Base-by-base conservation (phyloP, 1,284 basidiomycete species). In the Ganoderma boninense region DNA sequence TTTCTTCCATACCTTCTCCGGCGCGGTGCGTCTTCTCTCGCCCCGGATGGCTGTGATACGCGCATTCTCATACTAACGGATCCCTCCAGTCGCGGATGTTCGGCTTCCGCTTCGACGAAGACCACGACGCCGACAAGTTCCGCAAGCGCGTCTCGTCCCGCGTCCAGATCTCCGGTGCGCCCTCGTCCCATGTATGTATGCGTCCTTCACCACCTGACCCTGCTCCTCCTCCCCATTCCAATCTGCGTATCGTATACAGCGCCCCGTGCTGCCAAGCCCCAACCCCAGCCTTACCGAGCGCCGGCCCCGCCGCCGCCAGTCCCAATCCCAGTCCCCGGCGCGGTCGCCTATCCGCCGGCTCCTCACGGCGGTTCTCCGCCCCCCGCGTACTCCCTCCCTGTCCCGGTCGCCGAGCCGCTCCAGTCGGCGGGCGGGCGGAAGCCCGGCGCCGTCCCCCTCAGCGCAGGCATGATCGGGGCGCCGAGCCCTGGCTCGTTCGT, bases 1-100 rank as follows among this genome's bases (percentile, higher is more conserved):
- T 1, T 98, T 97, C 84, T 98, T 98, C 84, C 96, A 98, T 81
- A 87, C 91, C 42, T 97, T 97, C 81, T 89, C 90, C 42, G 95
- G 94, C 57, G 90, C 93, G 83, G 95, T 96, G 78, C 77, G 92
- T 84, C 32, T n/a, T 23, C 56, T 29, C 44, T 35, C 26, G 35
- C 40, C 56, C 40, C 67, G 38, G 69, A 26, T 60, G 61, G 20
- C 44, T 38, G 38, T 38, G 44, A 29, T 63, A 43, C 43, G 40
- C 66, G 52, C 62, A 32, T 46, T 26, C 54, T 60, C 54, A 57
- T 49, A 46, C 18, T 23, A 13, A n/a, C 60, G 62, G 23, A 4
- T 0, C 66, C 64, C 32, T 57, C 68, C 78, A 95, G 93, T 92
- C 90, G 65, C 90, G 92, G 69, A 88, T 90, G 84, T 92, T 97